Base-by-base conservation (phyloP, 768 basidiomycete species). In the Butyriboletus loyo region DNA sequence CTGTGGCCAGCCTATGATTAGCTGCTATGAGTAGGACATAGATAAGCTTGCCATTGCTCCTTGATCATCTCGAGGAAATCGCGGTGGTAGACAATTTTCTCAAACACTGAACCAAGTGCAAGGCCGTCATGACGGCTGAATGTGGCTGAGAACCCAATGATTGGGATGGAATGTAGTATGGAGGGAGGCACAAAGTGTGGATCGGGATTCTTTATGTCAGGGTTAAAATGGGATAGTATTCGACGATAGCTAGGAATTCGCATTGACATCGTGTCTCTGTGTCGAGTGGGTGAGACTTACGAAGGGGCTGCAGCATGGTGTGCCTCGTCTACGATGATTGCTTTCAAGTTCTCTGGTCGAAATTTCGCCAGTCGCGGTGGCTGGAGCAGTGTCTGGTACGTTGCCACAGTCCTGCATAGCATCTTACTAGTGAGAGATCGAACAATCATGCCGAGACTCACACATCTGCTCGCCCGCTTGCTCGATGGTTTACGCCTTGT, bases 271-370 rank as follows among this genome's bases (percentile, higher is more conserved):
- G 21, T 17, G 19, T 43, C 11, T 28, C 4, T 14, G 34, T 27
- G 4, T 24, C n/a, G 28, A 24, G 43, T 22, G 31, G 21, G 35
- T n/a, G n/a, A n/a, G 17, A n/a, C 32, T 49, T 72, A 95, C 84
- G 94, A 93, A 28, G 87, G 85, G 9, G 95, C 90, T 35, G 91
- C 94, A 27, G 95, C 89, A 69, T 98, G 96, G 66, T 98, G 96
- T 1, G 95, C 95, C 71, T 97, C 94, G 62, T 97, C 94, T 4
- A 97, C 76, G 40, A 96, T 84, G 53, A 97, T 75, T 15, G 86
- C 87, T 61, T 87, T 92, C 55, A 91, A 69, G 41, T 55, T 62
- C 10, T 68, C 62, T 4, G 87, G 86, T 62, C 85, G 75, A 65
- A 95, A 96, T 66, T 95, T 96, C 7, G 74, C 75, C 49, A 93